These are phyloP conservation scores for Pythium plurisporium DNA, from an alignment of 352 stramenopile genomes.

Conservation along the genomic window DNA sequence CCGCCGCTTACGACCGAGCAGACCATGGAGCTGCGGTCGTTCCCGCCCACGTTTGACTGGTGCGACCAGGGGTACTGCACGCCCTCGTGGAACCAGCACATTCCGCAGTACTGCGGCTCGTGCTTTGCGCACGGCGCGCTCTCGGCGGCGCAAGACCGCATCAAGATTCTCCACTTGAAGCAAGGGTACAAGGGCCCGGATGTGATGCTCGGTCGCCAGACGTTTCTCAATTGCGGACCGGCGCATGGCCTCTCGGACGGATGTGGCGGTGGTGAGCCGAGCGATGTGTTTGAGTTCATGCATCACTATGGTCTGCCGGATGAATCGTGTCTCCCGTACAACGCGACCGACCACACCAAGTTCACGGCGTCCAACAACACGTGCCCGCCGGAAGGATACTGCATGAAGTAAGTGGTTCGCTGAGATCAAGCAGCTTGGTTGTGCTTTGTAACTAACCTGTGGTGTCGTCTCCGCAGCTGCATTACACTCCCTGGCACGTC, in stretches of 20 bases:
- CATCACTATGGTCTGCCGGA: slow-evolving; percentile 62
- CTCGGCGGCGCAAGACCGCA: slow-evolving; percentile 70
- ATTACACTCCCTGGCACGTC: slow-evolving; percentile 30
- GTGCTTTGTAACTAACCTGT: slow-evolving; percentile 30
- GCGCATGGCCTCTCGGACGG: slow-evolving; percentile 59
- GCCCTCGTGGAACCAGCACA: slow-evolving; percentile 82
- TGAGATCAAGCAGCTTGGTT: too few species aligned
- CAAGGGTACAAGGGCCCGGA: slow-evolving; percentile 53
- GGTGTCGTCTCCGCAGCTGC: slow-evolving; percentile 63
- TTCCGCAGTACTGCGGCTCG: slow-evolving; percentile 84
- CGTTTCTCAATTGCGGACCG: slow-evolving; percentile 77
- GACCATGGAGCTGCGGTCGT: slow-evolving; percentile 14
- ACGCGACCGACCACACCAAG: slow-evolving; percentile 80
- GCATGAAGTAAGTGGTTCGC: slow-evolving; percentile 86
- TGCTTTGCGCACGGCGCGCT: slow-evolving; percentile 78
- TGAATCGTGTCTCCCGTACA: slow-evolving; percentile 79
- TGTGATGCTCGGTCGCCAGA: slow-evolving; percentile 76
- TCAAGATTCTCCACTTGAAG: slow-evolving; percentile 77
- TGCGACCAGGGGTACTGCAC: slow-evolving; percentile 73
- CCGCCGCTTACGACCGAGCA: slow-evolving; percentile 28
- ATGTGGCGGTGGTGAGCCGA: slow-evolving; percentile 68
- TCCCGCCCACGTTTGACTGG: slow-evolving; percentile 88
- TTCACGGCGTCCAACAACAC: slow-evolving; percentile 59
- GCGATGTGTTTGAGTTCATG: slow-evolving; percentile 83
- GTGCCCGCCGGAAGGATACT: slow-evolving; percentile 70